Percentiles rank a stretch among this genome's conserved stretches.
Conservation (phyloP, 192 early-diverging fungal species). For the Gigaspora rosea region DNA sequence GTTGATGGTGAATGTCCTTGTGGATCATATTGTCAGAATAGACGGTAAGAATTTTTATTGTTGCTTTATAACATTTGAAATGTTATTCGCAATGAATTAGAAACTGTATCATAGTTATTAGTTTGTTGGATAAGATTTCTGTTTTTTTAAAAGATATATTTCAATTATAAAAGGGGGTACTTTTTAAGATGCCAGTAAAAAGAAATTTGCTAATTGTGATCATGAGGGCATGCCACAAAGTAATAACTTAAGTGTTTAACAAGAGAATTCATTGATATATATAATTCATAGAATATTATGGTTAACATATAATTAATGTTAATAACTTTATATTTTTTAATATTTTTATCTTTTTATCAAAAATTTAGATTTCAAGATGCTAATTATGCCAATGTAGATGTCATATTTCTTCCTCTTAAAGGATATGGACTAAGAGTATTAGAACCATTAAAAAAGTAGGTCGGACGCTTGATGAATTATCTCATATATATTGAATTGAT, state of each 20-base stretch:
- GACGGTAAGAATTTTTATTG: conserved; percentile 52
- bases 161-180: too few species aligned
- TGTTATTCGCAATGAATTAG: not conserved
- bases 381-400: conserved; percentile 82
- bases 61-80: not conserved
- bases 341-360: not conserved
- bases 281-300: not conserved
- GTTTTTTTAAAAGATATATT: too few species aligned
- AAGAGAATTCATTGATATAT: too few species aligned
- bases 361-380: conserved; percentile 75
- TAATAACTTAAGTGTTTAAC: too few species aligned
- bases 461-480: not conserved
- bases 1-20: conserved; percentile 84
- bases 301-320: not conserved
- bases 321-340: not conserved
- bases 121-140: too few species aligned
- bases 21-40: conserved; percentile 87
- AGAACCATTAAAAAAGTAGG: conserved; percentile 62
- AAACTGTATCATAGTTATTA: too few species aligned
- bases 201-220: too few species aligned
- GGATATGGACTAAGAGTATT: conserved; percentile 90
- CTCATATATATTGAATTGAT: not conserved
- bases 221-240: too few species aligned
- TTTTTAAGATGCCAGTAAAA: too few species aligned
- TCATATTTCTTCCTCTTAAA: conserved; percentile 90